Base-by-base conservation (phyloP, 164 flowering plant species). In the Santalum album region DNA sequence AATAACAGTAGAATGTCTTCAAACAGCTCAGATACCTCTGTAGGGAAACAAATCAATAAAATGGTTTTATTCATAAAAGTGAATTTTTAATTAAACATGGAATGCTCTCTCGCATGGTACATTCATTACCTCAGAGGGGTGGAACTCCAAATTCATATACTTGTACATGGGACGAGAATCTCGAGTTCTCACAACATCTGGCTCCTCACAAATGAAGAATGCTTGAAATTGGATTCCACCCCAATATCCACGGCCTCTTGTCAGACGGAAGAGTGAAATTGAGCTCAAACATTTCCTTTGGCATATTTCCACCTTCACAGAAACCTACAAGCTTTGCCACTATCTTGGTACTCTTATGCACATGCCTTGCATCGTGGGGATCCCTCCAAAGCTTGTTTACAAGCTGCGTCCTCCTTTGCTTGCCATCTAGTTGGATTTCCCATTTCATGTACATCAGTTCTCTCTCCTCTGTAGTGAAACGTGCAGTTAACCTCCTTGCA, bases 251-350 rank as follows among this genome's bases (percentile, higher is more conserved):
- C 16, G 90, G 80, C 55, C 88, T 72, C 71, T 70, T 86, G 52
- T 87, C 94, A 12, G 84, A 44, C 21, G 99, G 96, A 50, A 74
- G 70, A 6, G 65, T 90, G 48, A 89, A 89, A 57, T 86, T 92
- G 51, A 92, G 91, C 65, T 84, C 96, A 75, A 92, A 89, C 99
- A 92, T 92, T 75, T 92, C 99, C 70, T 77, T 92, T 1, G 94
- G 75, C 71, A 82, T 60, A 58, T 89, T 83, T 7, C 92, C 83
- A 21, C 91, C 65, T 72, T 77, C 94, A 32, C 85, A 73, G 55
- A 92, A 89, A 6, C 99, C 96, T 0, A 89, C 95, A 34, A 92
- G 83, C 71, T 77, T 84, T 12, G 96, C 99, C 43, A 92, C 96
- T 44, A 85, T 76, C 34, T 77, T 87, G 40, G 96, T 94, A 70